phyloP scores from a whole-genome alignment of 1,284 basidiomycete genomes.

The Agroathelia rolfsii region DNA sequence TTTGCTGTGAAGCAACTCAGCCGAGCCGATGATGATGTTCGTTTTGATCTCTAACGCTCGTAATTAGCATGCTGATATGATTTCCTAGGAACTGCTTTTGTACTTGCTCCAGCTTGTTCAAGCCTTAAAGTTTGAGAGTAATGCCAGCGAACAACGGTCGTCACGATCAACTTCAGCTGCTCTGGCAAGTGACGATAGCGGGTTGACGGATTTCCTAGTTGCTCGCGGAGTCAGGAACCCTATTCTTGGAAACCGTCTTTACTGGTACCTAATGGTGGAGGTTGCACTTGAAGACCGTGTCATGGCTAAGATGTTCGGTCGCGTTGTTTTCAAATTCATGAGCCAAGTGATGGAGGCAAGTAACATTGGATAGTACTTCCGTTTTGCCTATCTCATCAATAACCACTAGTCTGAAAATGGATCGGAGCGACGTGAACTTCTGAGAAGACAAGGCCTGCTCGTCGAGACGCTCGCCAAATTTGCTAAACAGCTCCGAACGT shows the following conservation, averaged over 20 bases:
- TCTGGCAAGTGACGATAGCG: constrained; percentile 75
- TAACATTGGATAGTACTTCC: constrained; percentile 3
- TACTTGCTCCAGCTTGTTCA: constrained; percentile 97
- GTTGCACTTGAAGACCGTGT: constrained; percentile 66
- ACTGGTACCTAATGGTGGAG: constrained; percentile 99
- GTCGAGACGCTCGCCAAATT: constrained; percentile 76
- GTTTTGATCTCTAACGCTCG: constrained; percentile 14
- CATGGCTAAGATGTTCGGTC: constrained; percentile 86
- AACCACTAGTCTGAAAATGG: constrained; percentile 55
- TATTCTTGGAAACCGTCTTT: constrained; percentile 83
- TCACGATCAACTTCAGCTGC: constrained; percentile 58
- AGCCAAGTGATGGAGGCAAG: constrained; percentile 75
- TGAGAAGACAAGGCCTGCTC: constrained; percentile 80
- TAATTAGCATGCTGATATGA: constrained; percentile 6
- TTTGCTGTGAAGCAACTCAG: constrained; percentile 91
- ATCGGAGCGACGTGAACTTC: constrained; percentile 67
- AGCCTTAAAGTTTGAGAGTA: constrained; percentile 89
- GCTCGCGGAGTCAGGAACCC: constrained; percentile 74
- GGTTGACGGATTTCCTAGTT: constrained; percentile 87
- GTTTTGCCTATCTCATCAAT: constrained; percentile 9
- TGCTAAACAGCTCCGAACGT: constrained; percentile 79
- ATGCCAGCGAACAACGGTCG: constrained; percentile 60
- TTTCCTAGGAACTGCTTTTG: constrained; percentile 71
- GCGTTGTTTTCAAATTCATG: constrained; percentile 85
- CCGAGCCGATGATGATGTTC: constrained; percentile 89